Evolutionary conservation across 2,329 filamentous ascomycete species (phyloP).

Genomic region (Magnaporthiopsis poae): DNA sequence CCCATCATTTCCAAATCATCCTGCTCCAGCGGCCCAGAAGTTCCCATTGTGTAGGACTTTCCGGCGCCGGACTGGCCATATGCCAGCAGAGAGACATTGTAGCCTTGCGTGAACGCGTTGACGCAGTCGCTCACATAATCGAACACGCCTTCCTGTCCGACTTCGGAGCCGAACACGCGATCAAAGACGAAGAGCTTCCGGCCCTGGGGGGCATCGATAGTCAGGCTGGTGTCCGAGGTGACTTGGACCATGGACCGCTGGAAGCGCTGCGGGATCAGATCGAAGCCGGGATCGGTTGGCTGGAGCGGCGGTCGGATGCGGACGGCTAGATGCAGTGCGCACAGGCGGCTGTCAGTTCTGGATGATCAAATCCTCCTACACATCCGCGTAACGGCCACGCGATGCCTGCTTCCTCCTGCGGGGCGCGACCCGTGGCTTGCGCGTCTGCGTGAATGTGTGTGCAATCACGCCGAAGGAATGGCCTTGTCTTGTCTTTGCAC

Average conservation of each 20-base stretch:
- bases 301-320: conserved; percentile 82
- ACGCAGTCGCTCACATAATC: conserved; percentile 88
- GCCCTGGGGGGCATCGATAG: conserved; percentile 84
- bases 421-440: too few species aligned
- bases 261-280: conserved; percentile 91
- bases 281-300: conserved; percentile 78
- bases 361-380: too few species aligned
- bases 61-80: conserved; percentile 96
- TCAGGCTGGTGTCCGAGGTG: conserved; percentile 71
- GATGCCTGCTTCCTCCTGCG: too few species aligned
- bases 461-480: too few species aligned
- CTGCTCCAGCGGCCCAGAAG: conserved; percentile 74
- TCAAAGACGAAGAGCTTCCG: conserved; percentile 96
- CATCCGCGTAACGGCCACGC: too few species aligned
- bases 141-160: conserved; percentile 83
- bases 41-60: conserved; percentile 99
- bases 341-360: too few species aligned
- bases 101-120: conserved; percentile 81
- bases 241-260: conserved; percentile 87
- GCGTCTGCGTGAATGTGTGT: too few species aligned
- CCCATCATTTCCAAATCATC: conserved; percentile 63
- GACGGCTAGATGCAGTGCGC: conserved; percentile 51
- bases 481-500: too few species aligned
- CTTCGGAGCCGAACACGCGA: conserved; percentile 76
- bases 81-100: conserved; percentile 94